phyloP scores from a whole-genome alignment of 2,329 filamentous ascomycete species.

The Curvularia sp. region DNA sequence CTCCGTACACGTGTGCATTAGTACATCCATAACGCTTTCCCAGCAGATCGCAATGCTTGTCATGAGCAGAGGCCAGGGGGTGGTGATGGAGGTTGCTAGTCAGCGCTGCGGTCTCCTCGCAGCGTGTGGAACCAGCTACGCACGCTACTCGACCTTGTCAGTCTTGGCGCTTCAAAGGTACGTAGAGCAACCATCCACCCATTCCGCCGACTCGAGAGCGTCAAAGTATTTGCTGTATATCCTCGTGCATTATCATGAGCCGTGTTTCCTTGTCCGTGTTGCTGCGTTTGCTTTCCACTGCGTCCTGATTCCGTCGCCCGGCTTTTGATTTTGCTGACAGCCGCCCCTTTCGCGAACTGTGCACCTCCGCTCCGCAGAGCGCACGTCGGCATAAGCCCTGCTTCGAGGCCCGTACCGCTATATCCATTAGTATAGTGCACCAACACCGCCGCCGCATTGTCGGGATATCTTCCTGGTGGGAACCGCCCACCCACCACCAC shows the following conservation, averaged over 20 bases:
- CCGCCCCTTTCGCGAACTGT: conserved; percentile 35
- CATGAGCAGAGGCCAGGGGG: not conserved
- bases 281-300: conserved; percentile 9
- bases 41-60: not conserved
- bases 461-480: conserved; percentile 39
- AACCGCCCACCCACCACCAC: conserved; percentile 39
- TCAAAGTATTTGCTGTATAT: conserved; percentile 32
- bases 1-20: not conserved
- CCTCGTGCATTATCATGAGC: conserved; percentile 31
- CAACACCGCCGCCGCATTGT: conserved; percentile 37
- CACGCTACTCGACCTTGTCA: conserved; percentile 22
- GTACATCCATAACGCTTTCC: not conserved
- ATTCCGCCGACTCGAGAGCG: conserved; percentile 30
- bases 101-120: conserved; percentile 9
- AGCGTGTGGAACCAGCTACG: conserved; percentile 18
- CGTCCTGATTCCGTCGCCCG: conserved; percentile 28
- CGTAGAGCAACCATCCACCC: conserved; percentile 31
- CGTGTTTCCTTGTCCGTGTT: conserved; percentile 16
- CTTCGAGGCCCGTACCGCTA: conserved; percentile 23
- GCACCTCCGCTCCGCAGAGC: conserved; percentile 27
- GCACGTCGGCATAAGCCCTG: conserved; percentile 36
- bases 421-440: conserved; percentile 10
- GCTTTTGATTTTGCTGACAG: conserved; percentile 16
- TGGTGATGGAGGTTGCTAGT: not conserved
- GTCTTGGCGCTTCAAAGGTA: conserved; percentile 27